Conservation (phyloP, 78 protist species). For the Creolimax fragrantissima region DNA sequence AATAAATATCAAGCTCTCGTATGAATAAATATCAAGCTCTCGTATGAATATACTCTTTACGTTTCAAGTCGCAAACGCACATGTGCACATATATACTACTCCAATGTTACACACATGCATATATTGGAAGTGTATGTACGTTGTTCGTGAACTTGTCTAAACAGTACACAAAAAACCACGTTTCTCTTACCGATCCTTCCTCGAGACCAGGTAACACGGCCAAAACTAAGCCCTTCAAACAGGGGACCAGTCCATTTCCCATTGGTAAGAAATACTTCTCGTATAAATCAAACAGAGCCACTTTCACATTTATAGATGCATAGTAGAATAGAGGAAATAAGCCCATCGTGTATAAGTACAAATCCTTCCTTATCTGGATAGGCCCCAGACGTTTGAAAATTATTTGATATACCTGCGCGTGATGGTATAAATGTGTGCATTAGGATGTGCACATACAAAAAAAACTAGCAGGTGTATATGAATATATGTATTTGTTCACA, state of each 20-base stretch:
- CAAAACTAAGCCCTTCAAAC: constrained; percentile 30
- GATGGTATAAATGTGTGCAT: neutral
- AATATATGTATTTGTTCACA: neutral
- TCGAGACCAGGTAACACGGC: constrained; percentile 27
- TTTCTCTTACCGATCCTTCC: constrained; percentile 4
- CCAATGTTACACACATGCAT: too few species aligned
- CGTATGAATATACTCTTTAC: too few species aligned
- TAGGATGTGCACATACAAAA: neutral
- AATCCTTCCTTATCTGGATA: constrained; percentile 2
- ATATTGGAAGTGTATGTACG: too few species aligned
- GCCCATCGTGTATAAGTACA: constrained; percentile 31
- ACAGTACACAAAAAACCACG: too few species aligned
- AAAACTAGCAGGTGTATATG: neutral
- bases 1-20: too few species aligned
- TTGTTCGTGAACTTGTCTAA: too few species aligned
- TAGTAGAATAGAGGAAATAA: constrained; percentile 24
- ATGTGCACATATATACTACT: too few species aligned
- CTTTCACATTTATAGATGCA: constrained; percentile 35
- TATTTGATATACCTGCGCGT: constrained; percentile 18
- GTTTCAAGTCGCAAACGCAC: too few species aligned
- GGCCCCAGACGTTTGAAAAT: constrained; percentile 4
- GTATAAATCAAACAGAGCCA: constrained; percentile 18
- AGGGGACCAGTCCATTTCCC: constrained; percentile 16
- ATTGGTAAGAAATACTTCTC: constrained; percentile 35
- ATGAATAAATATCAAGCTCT: too few species aligned